Conservation (phyloP, 2,329 filamentous ascomycete genomes). For the Aspergillus phoenicis region DNA sequence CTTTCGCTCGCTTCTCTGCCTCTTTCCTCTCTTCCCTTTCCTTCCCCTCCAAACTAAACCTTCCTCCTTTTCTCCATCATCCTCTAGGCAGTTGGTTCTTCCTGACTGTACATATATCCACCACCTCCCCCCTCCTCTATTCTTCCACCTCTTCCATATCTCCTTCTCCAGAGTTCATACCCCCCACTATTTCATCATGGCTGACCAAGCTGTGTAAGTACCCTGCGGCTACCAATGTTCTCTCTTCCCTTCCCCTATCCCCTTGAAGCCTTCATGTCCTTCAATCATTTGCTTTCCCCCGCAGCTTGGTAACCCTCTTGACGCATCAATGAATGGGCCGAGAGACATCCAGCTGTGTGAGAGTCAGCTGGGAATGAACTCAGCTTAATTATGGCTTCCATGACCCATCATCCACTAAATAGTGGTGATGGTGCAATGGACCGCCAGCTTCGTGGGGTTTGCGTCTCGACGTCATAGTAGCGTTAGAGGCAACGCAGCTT, state of each 20-base stretch:
- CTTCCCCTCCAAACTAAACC: constrained; percentile 12
- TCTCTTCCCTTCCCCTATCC: constrained; percentile 12
- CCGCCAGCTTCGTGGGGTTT: background rate
- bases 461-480: background rate
- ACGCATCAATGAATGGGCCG: background rate
- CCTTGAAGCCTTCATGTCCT: constrained; percentile 12
- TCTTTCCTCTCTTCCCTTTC: constrained; percentile 24
- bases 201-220: constrained; percentile 51
- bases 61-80: constrained; percentile 16
- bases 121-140: constrained; percentile 8
- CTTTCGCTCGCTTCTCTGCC: constrained; percentile 26
- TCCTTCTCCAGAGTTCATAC: constrained; percentile 15
- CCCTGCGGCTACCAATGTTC: constrained; percentile 10
- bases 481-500: constrained; percentile 4
- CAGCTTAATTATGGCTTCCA: background rate
- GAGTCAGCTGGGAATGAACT: background rate
- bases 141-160: constrained; percentile 14
- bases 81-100: constrained; percentile 12
- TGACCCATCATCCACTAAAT: background rate
- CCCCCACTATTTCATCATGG: constrained; percentile 39
- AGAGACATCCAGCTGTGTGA: background rate
- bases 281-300: constrained; percentile 4
- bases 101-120: constrained; percentile 20
- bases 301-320: background rate
- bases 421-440: background rate